Conservation (phyloP, 495 filamentous ascomycete species). For the Aspergillus coremiiformis region DNA sequence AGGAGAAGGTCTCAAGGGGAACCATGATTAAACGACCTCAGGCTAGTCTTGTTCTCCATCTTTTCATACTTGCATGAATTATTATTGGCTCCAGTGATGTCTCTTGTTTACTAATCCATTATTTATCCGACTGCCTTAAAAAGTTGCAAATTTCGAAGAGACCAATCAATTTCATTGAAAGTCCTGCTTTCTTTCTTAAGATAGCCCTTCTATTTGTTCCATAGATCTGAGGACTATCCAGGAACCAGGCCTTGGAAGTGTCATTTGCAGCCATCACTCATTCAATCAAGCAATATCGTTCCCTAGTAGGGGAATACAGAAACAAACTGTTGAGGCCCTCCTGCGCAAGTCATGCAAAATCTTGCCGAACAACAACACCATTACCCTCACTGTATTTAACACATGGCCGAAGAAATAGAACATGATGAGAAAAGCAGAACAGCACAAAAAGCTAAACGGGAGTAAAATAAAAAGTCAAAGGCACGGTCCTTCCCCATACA, state of each 20-base stretch:
- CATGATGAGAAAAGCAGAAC: neutral
- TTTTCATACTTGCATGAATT: neutral
- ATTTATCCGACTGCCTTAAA: too few relatives aligned
- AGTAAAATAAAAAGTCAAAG: neutral
- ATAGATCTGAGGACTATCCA: neutral
- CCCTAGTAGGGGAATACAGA: neutral
- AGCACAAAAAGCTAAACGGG: slow-evolving; percentile 4
- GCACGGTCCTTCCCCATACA: slow-evolving; percentile 2
- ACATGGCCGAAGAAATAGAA: slow-evolving; percentile 8
- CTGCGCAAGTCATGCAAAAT: neutral
- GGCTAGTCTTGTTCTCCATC: neutral
- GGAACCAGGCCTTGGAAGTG: neutral
- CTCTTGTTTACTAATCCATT: too few relatives aligned
- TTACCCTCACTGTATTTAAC: slow-evolving; percentile 3
- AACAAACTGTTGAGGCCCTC: neutral
- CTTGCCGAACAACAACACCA: neutral
- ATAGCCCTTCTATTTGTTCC: neutral
- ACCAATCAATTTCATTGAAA: neutral
- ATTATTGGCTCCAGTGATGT: neutral
- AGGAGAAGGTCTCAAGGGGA: too few relatives aligned
- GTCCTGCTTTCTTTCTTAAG: neutral
- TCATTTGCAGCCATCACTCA: slow-evolving; percentile 1
- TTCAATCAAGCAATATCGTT: neutral
- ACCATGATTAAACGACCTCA: neutral
- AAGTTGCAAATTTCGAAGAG: too few relatives aligned